Evolutionary conservation across 371 early-diverging fungal genomes (phyloP), one percentile per base, ranked within the genome.

Genomic region (Neoconidiobolus thromboides): DNA sequence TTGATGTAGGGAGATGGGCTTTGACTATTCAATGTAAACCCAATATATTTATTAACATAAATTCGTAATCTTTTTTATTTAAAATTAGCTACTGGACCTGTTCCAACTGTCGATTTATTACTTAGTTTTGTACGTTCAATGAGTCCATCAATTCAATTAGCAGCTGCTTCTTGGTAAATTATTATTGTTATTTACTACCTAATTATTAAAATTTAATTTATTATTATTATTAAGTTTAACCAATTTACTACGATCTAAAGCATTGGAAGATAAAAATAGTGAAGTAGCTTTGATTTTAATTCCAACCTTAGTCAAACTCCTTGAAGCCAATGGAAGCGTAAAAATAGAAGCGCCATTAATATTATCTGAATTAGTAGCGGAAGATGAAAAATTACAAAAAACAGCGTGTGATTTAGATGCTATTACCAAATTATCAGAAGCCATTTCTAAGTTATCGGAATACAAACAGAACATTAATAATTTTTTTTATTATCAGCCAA

Each of bases 391-490:
- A 12, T 75, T 89, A 73, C 91, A 92, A 66, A 81, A 77, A 48
- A 81, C 83, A 0, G 89, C 88, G 0, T 76, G 76, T 67, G 89
- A 90, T 47, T 78, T 81, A 39, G 87, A 86, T 53, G 83, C 87
- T 1, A 81, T 89, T 44, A 64, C 77, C 2, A 77, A 75, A 55
- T 63, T 91, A 40, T 79, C 82, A 1, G 72, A 75, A n/a, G 66
- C 87, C 9, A 65, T 87, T 36, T 69, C 65, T 52, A 53, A 65
- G 70, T 71, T 40, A 67, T 71, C 6, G 73, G 85, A 63, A 76
- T 75, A 60, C 72, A 82, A 9, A 76, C 74, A 58, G 84, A 85
- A 74, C 82, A 79, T 69, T 42, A 43, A 4, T 44, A 42, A 9
- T 26, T 10, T 43, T 40, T 47, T 49, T 26, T 41, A 56, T 41